Evolutionary conservation across 2,329 filamentous ascomycete species (phyloP).

Genomic region (Delphinella strobiligena): DNA sequence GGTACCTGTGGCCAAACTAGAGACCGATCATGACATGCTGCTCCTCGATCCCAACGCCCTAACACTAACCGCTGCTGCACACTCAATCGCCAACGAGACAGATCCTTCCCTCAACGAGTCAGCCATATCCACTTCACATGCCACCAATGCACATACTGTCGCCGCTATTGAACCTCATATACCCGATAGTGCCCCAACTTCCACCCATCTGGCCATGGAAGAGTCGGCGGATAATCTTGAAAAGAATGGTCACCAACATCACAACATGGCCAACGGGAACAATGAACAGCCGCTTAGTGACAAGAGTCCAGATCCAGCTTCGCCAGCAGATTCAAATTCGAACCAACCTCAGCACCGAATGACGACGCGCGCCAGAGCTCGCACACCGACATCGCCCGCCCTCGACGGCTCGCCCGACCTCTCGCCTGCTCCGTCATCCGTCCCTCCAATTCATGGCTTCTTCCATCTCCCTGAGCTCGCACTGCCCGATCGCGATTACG

Average conservation of each 20-base stretch:
- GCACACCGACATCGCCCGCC: conserved; percentile 27
- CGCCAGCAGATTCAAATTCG: conserved; percentile 5
- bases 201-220: not conserved
- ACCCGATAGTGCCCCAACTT: not conserved
- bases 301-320: not conserved
- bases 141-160: not conserved
- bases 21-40: conserved; percentile 37
- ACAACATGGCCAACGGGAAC: not conserved
- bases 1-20: conserved; percentile 43
- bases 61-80: not conserved
- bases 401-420: conserved; percentile 17
- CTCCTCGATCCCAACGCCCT: conserved; percentile 14
- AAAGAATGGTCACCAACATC: not conserved
- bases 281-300: too few species aligned
- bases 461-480: conserved; percentile 54
- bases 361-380: conserved; percentile 42
- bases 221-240: not conserved
- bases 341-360: conserved; percentile 32
- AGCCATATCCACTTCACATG: too few species aligned
- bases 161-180: not conserved
- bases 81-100: not conserved
- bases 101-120: not conserved
- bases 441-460: conserved; percentile 58
- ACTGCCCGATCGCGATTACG: conserved; percentile 56
- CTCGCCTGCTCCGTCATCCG: conserved; percentile 33